Evolutionary conservation across 1,139 yeast species (phyloP).

Genomic region (Scheffersomyces illinoinensis): DNA sequence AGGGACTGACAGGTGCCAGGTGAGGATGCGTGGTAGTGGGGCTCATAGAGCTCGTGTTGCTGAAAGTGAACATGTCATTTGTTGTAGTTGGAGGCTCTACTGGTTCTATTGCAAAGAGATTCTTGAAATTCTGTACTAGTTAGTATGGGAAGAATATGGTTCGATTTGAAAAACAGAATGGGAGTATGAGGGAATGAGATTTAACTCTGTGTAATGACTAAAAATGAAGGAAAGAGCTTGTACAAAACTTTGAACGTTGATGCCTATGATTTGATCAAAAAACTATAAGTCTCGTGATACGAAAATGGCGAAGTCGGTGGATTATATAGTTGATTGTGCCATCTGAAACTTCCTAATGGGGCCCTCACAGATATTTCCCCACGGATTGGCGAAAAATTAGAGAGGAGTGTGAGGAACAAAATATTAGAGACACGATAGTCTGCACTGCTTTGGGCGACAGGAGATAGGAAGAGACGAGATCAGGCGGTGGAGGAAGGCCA

Average conservation of each 20-base stretch:
- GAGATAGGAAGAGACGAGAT: neutral
- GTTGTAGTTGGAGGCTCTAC: neutral
- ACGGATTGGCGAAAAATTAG: neutral
- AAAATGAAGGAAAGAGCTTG: neutral
- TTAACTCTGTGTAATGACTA: too few species aligned
- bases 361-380: neutral
- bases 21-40: neutral
- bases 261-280: neutral
- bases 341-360: neutral
- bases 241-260: neutral
- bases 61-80: neutral
- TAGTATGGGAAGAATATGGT: constrained; percentile 1
- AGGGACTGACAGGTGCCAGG: neutral
- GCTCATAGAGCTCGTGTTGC: neutral
- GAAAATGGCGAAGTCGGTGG: neutral
- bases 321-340: neutral
- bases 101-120: constrained; percentile 7
- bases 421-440: neutral
- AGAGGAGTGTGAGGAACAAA: neutral
- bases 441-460: neutral
- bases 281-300: neutral
- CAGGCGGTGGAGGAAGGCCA: neutral
- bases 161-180: neutral
- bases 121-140: constrained; percentile 10
- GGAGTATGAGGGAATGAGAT: too few species aligned